phyloP scores from a whole-genome alignment of 2,329 filamentous ascomycete species.

The Domatiomyces catenatus region DNA sequence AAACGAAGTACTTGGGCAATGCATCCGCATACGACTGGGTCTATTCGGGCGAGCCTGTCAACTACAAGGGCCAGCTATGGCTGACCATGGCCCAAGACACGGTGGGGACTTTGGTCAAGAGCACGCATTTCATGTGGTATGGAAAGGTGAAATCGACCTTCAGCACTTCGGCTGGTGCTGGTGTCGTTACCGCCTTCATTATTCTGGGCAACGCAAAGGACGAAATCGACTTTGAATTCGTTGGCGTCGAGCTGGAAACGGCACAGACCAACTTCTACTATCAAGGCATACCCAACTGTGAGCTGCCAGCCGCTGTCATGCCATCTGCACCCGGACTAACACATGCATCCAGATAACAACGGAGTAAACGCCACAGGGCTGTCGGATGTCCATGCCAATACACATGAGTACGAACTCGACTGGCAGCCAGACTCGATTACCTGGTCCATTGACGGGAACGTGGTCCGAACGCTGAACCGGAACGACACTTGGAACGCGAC shows the following conservation, averaged over 20 bases:
- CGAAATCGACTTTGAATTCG: constrained; percentile 93
- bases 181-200: constrained; percentile 96
- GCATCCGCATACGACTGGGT: constrained; percentile 72
- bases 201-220: constrained; percentile 91
- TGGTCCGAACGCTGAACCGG: constrained; percentile 58
- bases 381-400: constrained; percentile 57
- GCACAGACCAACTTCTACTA: constrained; percentile 96
- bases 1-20: constrained; percentile 77
- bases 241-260: constrained; percentile 60
- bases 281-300: constrained; percentile 83
- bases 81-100: constrained; percentile 80
- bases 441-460: constrained; percentile 73
- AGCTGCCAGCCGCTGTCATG: constrained; percentile 24
- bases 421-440: constrained; percentile 78
- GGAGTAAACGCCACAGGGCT: constrained; percentile 49
- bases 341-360: constrained; percentile 48
- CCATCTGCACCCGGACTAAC: constrained; percentile 2
- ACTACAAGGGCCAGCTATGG: constrained; percentile 52
- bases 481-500: constrained; percentile 76
- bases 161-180: constrained; percentile 67
- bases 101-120: constrained; percentile 73
- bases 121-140: constrained; percentile 89
- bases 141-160: constrained; percentile 75
- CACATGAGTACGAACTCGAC: constrained; percentile 81
- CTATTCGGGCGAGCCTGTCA: constrained; percentile 58